A percentile compares a stretch with the other conserved stretches of the same genome.
Evolutionary conservation across 2,329 filamentous ascomycete species (phyloP).

Genomic region (Colletotrichum sojae): DNA sequence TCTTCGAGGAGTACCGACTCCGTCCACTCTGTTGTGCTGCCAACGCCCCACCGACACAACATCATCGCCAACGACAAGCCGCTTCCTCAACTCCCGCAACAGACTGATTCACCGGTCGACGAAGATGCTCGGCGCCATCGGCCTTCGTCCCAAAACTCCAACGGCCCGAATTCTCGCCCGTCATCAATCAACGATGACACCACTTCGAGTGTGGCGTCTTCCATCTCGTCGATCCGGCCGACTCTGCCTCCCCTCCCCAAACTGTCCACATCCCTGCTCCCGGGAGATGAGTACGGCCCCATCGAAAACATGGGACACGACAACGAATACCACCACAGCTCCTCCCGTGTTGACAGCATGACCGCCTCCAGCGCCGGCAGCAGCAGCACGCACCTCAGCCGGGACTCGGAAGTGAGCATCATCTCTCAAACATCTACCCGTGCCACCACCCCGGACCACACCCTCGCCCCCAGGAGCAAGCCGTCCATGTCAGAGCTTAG

Average conservation of each 20-base stretch:
- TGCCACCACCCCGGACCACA: conserved; percentile 85
- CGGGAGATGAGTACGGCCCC: conserved; percentile 64
- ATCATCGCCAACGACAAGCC: conserved; percentile 72
- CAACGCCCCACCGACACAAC: conserved; percentile 54
- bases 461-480: conserved; percentile 67
- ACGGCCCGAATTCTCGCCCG: conserved; percentile 58
- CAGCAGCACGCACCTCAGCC: conserved; percentile 82
- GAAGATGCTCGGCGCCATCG: conserved; percentile 43
- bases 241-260: conserved; percentile 70
- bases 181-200: conserved; percentile 59
- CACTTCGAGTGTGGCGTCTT: conserved; percentile 60
- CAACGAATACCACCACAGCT: conserved; percentile 63
- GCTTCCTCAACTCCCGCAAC: conserved; percentile 73
- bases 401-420: conserved; percentile 85
- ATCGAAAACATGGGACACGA: conserved; percentile 64
- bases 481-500: conserved; percentile 79
- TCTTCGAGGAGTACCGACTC: conserved; percentile 54
- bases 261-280: conserved; percentile 65
- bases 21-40: conserved; percentile 36
- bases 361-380: conserved; percentile 84
- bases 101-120: conserved; percentile 60
- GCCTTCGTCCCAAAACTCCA: conserved; percentile 43
- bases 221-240: conserved; percentile 63
- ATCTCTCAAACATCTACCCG: conserved; percentile 87
- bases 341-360: conserved; percentile 77